These are phyloP conservation scores for Tetragonia tetragonoides DNA, from an alignment of 148 eudicot species.

Conservation along the genomic window DNA sequence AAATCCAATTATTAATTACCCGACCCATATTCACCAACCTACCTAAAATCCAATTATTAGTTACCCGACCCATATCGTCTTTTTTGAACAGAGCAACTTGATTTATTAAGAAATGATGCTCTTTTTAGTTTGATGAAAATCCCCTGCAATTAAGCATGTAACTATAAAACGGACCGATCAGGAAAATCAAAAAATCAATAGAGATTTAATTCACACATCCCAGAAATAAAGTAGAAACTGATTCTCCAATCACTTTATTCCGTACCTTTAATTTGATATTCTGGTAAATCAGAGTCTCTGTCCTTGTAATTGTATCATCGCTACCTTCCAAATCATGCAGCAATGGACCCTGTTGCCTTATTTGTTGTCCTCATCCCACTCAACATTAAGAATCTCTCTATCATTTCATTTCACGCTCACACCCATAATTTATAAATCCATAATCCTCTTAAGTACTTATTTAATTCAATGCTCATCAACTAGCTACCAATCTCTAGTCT, in stretches of 20 bases:
- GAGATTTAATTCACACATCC: background rate
- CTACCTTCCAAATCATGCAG: conserved; percentile 12
- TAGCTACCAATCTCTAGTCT: background rate
- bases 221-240: background rate
- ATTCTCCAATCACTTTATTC: background rate
- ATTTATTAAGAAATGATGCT: too few species aligned
- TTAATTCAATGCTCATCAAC: too few species aligned
- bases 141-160: too few species aligned
- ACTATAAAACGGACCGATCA: background rate
- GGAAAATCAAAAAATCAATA: background rate
- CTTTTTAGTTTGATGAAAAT: too few species aligned
- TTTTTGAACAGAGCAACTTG: too few species aligned
- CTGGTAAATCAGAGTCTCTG: background rate
- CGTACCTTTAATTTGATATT: background rate
- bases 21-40: too few species aligned
- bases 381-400: conserved; percentile 31
- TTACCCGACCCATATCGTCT: too few species aligned
- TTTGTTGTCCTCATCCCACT: conserved; percentile 32
- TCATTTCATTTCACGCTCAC: background rate
- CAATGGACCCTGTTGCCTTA: conserved; percentile 15
- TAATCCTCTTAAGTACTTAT: background rate
- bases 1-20: too few species aligned
- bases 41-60: too few species aligned
- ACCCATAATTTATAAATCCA: background rate
- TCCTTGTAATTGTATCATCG: background rate